These are phyloP conservation scores for Geranomyces variabilis DNA, from an alignment of 192 early-diverging fungal species.

Conservation along the genomic window DNA sequence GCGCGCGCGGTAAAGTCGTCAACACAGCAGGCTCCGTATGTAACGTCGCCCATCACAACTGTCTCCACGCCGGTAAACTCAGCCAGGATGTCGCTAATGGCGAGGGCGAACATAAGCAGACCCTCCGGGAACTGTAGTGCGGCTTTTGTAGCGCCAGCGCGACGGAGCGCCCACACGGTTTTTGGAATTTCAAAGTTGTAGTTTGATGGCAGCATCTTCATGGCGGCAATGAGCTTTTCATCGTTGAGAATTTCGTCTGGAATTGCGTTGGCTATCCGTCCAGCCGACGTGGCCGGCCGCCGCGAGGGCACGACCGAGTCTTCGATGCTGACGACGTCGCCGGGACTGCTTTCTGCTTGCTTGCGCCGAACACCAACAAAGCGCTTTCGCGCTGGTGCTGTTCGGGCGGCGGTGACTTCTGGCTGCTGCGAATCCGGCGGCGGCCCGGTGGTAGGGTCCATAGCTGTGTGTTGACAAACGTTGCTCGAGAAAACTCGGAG, in stretches of 20 bases:
- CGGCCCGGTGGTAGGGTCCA: too few relatives aligned
- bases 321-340: neutral
- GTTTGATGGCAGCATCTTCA: constrained; percentile 84
- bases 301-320: constrained; percentile 5
- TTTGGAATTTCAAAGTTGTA: constrained; percentile 99
- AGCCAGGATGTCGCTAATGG: constrained; percentile 92
- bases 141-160: constrained; percentile 76
- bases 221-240: constrained; percentile 77
- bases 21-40: constrained; percentile 98
- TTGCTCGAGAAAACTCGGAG: too few relatives aligned
- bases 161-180: constrained; percentile 85
- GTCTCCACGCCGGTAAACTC: constrained; percentile 85
- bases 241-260: constrained; percentile 86
- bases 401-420: neutral
- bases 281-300: neutral
- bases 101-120: constrained; percentile 89
- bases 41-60: constrained; percentile 98
- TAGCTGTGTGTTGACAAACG: too few relatives aligned
- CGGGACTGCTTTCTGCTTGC: neutral
- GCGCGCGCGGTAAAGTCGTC: constrained; percentile 94
- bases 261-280: constrained; percentile 71
- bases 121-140: constrained; percentile 98
- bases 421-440: too few relatives aligned
- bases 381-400: constrained; percentile 42
- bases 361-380: constrained; percentile 41